Percentiles rank a stretch among this genome's conserved stretches.
These are phyloP conservation scores for Inga laurina DNA, from an alignment of 306 rosid genomes.

Conservation along the genomic window DNA sequence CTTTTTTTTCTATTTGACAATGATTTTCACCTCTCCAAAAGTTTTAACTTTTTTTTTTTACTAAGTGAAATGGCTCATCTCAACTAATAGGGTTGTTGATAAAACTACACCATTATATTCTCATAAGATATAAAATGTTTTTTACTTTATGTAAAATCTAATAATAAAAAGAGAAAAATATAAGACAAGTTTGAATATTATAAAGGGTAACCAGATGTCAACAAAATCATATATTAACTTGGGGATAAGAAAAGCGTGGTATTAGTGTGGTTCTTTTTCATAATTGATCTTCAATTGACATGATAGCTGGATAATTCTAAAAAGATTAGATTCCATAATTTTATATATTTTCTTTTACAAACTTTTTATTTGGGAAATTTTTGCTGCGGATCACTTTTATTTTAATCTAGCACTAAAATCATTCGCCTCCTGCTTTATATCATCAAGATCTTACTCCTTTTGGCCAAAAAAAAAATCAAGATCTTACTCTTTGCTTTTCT, in stretches of 20 bases:
- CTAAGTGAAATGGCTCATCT: rapidly evolving
- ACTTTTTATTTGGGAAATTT: background rate
- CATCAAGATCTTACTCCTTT: background rate
- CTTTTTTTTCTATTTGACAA: background rate
- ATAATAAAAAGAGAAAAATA: too few relatives aligned
- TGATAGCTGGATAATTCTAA: background rate
- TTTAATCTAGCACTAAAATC: background rate
- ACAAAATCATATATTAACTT: background rate
- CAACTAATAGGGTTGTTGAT: too few relatives aligned
- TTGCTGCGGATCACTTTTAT: background rate
- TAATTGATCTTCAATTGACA: background rate
- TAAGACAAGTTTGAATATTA: too few relatives aligned
- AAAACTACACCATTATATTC: too few relatives aligned
- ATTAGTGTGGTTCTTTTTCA: background rate
- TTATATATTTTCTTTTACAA: background rate
- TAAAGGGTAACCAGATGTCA: background rate
- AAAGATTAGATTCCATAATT: background rate
- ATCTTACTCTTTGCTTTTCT: background rate
- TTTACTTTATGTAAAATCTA: too few relatives aligned
- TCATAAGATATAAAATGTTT: too few relatives aligned
- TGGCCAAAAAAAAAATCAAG: background rate
- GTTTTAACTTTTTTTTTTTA: too few relatives aligned
- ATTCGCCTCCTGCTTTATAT: background rate
- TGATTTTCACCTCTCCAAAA: too few relatives aligned
- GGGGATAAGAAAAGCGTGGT: background rate